These are phyloP conservation scores for Cyclostephanos tholiformis DNA, from an alignment of 108 stramenopile genomes.

Conservation along the genomic window DNA sequence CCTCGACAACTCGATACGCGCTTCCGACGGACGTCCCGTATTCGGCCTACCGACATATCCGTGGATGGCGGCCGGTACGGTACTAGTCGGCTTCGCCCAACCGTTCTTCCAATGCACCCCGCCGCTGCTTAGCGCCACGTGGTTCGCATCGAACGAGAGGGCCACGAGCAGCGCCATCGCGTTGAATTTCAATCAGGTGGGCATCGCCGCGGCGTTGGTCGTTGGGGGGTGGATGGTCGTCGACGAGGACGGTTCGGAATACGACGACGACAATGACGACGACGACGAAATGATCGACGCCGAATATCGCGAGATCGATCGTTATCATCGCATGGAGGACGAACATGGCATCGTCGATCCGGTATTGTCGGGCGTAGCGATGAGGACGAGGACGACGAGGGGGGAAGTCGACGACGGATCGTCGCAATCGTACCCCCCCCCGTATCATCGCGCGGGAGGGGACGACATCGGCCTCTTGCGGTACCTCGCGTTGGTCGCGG, in stretches of 20 bases:
- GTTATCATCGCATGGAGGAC: constrained; percentile 37
- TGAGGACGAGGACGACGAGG: background rate
- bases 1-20: constrained; percentile 15
- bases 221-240: constrained; percentile 53
- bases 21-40: constrained; percentile 22
- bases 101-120: constrained; percentile 68
- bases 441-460: no score
- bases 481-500: background rate
- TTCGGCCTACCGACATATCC: constrained; percentile 47
- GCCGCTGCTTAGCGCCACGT: constrained; percentile 53
- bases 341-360: constrained; percentile 4
- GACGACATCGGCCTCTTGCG: background rate
- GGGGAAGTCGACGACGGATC: background rate
- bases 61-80: constrained; percentile 42
- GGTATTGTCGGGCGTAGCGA: no score
- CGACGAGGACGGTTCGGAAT: constrained; percentile 32
- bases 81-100: constrained; percentile 55
- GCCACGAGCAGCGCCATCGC: constrained; percentile 55
- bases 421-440: background rate
- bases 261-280: background rate
- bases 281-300: constrained; percentile 32
- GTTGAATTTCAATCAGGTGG: constrained; percentile 61
- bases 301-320: constrained; percentile 26
- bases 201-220: constrained; percentile 58
- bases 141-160: constrained; percentile 58